Conservation (phyloP, 805 yeast genomes). For the Barnettozyma siamensis region DNA sequence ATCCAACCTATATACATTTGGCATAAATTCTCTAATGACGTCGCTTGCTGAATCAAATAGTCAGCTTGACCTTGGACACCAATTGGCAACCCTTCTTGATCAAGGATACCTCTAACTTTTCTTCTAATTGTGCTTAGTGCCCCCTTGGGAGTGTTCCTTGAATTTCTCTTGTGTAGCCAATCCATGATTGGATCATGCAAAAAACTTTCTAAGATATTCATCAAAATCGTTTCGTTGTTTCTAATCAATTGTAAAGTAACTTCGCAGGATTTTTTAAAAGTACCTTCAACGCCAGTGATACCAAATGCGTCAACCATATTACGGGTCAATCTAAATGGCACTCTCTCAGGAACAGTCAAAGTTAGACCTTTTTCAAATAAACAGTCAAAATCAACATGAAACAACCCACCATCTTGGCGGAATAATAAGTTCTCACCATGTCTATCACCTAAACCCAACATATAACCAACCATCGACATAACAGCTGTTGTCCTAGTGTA, state of each 20-base stretch:
- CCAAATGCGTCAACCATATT: constrained; percentile 90
- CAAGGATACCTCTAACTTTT: constrained; percentile 78
- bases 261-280: constrained; percentile 80
- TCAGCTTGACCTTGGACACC: constrained; percentile 93
- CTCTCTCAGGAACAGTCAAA: constrained; percentile 81
- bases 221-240: constrained; percentile 72
- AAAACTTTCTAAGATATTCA: constrained; percentile 89
- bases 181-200: constrained; percentile 89
- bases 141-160: constrained; percentile 47
- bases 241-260: constrained; percentile 71
- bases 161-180: constrained; percentile 48
- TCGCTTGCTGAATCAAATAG: constrained; percentile 76
- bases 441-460: constrained; percentile 92
- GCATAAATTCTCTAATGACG: constrained; percentile 61
- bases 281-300: constrained; percentile 82
- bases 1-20: constrained; percentile 96
- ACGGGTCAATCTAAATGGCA: constrained; percentile 87
- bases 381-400: constrained; percentile 97
- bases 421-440: constrained; percentile 89
- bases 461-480: constrained; percentile 95
- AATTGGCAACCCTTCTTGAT: constrained; percentile 77
- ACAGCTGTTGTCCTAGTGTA: constrained; percentile 84
- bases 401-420: constrained; percentile 67
- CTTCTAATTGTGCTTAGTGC: constrained; percentile 69
- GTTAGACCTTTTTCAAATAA: constrained; percentile 79